Conservation (phyloP, 2,329 filamentous ascomycete species). For the Alternaria sp. region DNA sequence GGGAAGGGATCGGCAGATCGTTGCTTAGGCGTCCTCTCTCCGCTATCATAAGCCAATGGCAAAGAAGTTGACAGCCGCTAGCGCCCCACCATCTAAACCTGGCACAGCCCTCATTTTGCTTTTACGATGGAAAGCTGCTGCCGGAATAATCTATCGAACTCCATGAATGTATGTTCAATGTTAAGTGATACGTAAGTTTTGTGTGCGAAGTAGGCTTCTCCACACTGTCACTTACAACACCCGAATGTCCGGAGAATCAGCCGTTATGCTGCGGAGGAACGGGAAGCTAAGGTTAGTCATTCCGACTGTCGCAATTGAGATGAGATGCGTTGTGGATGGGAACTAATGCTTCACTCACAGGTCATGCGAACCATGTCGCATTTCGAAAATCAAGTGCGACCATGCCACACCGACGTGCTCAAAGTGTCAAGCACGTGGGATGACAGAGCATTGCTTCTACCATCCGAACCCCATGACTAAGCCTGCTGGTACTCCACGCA, state of each 20-base stretch:
- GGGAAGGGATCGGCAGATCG: background rate
- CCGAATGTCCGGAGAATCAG: background rate
- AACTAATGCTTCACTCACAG: conserved; percentile 29
- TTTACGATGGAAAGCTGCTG: background rate
- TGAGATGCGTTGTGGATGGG: conserved; percentile 1
- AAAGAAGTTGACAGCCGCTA: background rate
- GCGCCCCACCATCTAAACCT: background rate
- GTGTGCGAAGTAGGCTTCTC: background rate
- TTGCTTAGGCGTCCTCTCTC: background rate
- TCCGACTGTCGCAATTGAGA: background rate
- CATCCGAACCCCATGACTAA: conserved; percentile 51
- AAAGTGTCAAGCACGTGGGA: conserved; percentile 46
- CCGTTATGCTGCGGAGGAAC: conserved; percentile 46
- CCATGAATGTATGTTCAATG: background rate
- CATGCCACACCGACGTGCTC: conserved; percentile 46
- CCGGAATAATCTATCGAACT: background rate
- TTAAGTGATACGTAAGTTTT: background rate
- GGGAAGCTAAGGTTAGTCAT: conserved; percentile 46
- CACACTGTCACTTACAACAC: background rate
- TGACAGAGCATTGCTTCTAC: conserved; percentile 48
- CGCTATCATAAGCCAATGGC: background rate
- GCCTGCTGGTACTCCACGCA: conserved; percentile 47
- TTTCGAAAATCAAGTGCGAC: conserved; percentile 49
- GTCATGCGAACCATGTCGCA: conserved; percentile 49
- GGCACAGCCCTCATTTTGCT: background rate